These are phyloP conservation scores for Leavenworthia alabamica DNA, from an alignment of 345 rosid genomes.

Conservation along the genomic window DNA sequence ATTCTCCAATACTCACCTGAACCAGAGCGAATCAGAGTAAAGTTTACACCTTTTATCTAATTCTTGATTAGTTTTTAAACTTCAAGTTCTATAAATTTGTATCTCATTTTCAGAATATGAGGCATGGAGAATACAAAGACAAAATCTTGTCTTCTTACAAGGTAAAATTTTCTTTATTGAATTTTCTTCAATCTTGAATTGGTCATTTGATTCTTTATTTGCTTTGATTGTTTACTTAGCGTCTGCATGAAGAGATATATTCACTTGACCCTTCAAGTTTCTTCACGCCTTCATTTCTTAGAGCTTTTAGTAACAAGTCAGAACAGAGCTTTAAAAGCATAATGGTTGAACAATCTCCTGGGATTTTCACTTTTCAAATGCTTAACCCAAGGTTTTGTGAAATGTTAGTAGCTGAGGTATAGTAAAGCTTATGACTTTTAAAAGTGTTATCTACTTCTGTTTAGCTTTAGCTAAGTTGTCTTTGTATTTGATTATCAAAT, in stretches of 20 bases:
- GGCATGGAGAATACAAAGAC: slow-evolving; percentile 28
- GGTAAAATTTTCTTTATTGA: not conserved
- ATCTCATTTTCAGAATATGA: slow-evolving; percentile 16
- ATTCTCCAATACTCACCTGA: slow-evolving; percentile 71
- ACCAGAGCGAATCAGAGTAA: slow-evolving; percentile 67
- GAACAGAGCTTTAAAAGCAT: slow-evolving; percentile 60
- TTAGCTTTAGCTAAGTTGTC: slow-evolving; percentile 15
- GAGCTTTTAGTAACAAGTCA: slow-evolving; percentile 50
- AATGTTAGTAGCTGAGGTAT: slow-evolving; percentile 69
- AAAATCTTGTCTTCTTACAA: slow-evolving; percentile 28
- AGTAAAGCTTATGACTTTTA: slow-evolving; percentile 19
- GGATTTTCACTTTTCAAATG: slow-evolving; percentile 77
- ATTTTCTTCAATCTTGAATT: not conserved
- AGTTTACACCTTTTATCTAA: not conserved
- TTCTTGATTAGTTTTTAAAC: not conserved
- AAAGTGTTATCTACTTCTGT: slow-evolving; percentile 31
- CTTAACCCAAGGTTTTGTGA: slow-evolving; percentile 68
- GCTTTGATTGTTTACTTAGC: slow-evolving; percentile 40
- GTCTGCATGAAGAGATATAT: slow-evolving; percentile 60
- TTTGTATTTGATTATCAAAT: not conserved
- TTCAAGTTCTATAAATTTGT: not conserved
- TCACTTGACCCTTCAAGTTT: slow-evolving; percentile 45
- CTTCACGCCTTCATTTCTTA: slow-evolving; percentile 72
- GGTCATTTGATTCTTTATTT: not conserved
- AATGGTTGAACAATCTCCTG: slow-evolving; percentile 53